Evolutionary conservation across 108 stramenopile species (phyloP).

Genomic region (Nitzschia sp.): DNA sequence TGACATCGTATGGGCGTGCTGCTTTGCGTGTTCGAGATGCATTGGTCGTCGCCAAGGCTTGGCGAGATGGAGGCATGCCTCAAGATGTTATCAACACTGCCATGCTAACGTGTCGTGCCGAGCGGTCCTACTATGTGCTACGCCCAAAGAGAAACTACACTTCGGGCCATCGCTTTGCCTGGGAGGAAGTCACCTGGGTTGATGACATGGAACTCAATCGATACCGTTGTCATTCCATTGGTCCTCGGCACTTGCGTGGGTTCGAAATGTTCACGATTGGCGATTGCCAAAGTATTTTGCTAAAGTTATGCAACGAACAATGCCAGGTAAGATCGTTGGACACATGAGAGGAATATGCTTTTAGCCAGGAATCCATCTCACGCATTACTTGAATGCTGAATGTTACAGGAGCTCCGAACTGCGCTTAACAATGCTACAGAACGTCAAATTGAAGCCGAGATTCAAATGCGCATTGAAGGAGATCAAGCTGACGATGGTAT

Average conservation of each 20-base stretch:
- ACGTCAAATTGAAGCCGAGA: conserved; percentile 72
- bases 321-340: conserved; percentile 51
- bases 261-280: conserved; percentile 89
- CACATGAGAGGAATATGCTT: neutral
- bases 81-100: conserved; percentile 74
- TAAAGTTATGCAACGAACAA: conserved; percentile 79
- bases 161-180: conserved; percentile 28
- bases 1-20: conserved; percentile 68
- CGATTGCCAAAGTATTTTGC: conserved; percentile 84
- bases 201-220: conserved; percentile 76
- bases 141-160: conserved; percentile 30
- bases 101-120: conserved; percentile 61
- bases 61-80: conserved; percentile 83
- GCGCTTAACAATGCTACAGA: conserved; percentile 65
- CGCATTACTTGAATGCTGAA: neutral
- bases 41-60: conserved; percentile 85
- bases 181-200: conserved; percentile 78
- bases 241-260: conserved; percentile 72
- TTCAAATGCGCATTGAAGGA: conserved; percentile 61
- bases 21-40: conserved; percentile 81
- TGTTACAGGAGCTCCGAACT: conserved; percentile 51
- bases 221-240: conserved; percentile 76
- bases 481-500: conserved; percentile 52
- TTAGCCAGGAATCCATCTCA: neutral
- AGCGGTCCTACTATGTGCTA: conserved; percentile 52